phyloP scores from a whole-genome alignment of 164 flowering plant genomes.

The Berberis vulgaris region DNA sequence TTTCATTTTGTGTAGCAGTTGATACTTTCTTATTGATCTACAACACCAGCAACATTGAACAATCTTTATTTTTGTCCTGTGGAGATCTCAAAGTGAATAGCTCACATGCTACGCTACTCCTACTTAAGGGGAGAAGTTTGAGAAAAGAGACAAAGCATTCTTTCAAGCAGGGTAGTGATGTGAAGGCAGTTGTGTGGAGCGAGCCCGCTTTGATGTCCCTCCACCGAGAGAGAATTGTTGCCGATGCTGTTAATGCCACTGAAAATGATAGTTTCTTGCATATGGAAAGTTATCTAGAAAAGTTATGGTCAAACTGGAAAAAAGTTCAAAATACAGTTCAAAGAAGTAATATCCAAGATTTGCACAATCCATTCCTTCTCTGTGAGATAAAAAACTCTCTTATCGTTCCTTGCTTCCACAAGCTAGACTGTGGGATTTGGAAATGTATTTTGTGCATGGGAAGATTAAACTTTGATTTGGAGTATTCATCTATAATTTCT shows the following conservation, averaged over 20 bases:
- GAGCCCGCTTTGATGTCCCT: conserved; percentile 43
- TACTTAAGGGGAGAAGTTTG: conserved; percentile 8
- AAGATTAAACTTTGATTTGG: conserved; percentile 48
- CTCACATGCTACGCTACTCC: conserved; percentile 21
- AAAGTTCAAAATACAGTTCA: conserved; percentile 21
- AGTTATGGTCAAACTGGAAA: conserved; percentile 51
- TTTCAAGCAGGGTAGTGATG: conserved; percentile 12
- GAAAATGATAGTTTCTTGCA: conserved; percentile 13
- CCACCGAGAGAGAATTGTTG: conserved; percentile 12
- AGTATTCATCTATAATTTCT: conserved; percentile 39
- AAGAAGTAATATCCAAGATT: conserved; percentile 19
- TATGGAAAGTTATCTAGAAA: conserved; percentile 35
- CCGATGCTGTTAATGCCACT: conserved; percentile 9
- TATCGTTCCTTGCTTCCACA: conserved; percentile 26
- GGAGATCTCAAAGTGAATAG: conserved; percentile 39
- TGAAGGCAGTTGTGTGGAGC: conserved; percentile 35
- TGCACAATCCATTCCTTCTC: conserved; percentile 54
- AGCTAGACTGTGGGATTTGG: conserved; percentile 29
- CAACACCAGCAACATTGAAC: conserved; percentile 24
- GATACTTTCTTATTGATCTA: conserved; percentile 32
- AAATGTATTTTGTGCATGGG: conserved; percentile 52
- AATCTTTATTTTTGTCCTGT: conserved; percentile 38
- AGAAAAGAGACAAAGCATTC: conserved; percentile 2
- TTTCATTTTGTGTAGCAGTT: conserved; percentile 33
- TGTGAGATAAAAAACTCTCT: conserved; percentile 38